phyloP scores from a whole-genome alignment of 441 rosid species.

The Raphanus hybrid region DNA sequence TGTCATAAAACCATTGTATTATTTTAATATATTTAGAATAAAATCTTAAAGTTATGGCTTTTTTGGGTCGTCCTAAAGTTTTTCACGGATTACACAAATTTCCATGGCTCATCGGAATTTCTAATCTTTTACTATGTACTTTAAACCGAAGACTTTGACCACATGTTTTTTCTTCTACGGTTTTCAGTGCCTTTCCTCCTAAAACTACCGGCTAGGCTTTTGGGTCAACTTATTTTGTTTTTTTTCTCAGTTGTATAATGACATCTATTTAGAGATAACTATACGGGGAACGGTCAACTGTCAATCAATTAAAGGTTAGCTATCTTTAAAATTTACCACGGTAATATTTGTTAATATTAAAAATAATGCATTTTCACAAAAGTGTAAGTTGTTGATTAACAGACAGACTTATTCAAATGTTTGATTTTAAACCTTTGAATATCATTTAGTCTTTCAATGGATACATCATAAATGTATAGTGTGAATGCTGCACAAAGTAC shows the following conservation, averaged over 20 bases:
- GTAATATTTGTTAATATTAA: not conserved
- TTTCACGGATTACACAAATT: conserved; percentile 38
- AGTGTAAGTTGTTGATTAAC: not conserved
- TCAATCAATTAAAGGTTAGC: conserved; percentile 12
- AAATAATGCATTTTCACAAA: conserved; percentile 1
- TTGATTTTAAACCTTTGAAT: not conserved
- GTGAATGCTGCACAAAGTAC: not conserved
- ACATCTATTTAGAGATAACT: conserved; percentile 3
- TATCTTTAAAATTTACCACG: not conserved
- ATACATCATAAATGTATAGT: not conserved
- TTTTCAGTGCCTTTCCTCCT: conserved; percentile 35
- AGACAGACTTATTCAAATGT: not conserved
- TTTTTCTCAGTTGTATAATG: not conserved
- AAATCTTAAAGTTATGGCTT: not conserved
- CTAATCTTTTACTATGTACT: conserved; percentile 29
- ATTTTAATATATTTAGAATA: too few relatives aligned
- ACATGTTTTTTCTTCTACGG: conserved; percentile 19
- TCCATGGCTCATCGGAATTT: conserved; percentile 29
- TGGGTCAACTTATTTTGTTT: conserved; percentile 8
- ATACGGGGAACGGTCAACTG: not conserved
- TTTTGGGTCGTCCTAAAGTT: conserved; percentile 22
- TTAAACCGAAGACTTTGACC: conserved; percentile 38
- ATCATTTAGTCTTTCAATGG: not conserved
- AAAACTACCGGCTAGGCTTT: conserved; percentile 25
- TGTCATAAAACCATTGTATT: not conserved